Conservation (phyloP, 139 green algal genomes). For the Astrephomene gubernaculifera region DNA sequence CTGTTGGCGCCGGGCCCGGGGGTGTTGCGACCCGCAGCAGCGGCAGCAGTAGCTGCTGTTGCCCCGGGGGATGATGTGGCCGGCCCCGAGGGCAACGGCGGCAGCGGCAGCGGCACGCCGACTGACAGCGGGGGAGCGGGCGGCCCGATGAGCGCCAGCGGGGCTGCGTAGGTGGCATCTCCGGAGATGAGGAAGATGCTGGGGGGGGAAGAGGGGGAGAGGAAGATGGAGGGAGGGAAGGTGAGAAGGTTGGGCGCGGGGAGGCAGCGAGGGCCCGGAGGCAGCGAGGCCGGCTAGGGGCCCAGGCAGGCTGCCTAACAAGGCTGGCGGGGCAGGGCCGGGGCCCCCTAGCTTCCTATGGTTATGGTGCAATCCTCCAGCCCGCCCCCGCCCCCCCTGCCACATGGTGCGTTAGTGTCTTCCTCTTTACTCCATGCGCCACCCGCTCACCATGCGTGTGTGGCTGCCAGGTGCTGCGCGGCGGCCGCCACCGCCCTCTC, state of each 20-base stretch:
- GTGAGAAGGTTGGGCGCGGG: too few species aligned
- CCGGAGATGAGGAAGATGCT: constrained; percentile 22
- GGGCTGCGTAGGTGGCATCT: neutral
- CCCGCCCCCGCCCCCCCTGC: too few species aligned
- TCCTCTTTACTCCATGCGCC: neutral
- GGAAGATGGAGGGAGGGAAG: too few species aligned
- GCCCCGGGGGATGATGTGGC: neutral
- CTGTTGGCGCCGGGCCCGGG: neutral
- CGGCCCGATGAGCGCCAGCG: constrained; percentile 2
- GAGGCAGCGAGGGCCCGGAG: neutral
- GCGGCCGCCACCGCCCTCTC: constrained; percentile 6
- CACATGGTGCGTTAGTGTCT: neutral
- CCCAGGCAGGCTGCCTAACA: neutral
- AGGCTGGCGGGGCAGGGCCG: neutral
- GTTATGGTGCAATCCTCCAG: neutral
- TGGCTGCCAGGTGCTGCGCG: constrained; percentile 14
- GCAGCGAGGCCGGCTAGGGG: neutral
- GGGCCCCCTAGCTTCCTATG: neutral
- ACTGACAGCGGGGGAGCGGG: constrained; percentile 28
- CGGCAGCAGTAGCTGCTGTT: neutral
- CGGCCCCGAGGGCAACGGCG: neutral
- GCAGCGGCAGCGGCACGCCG: constrained; percentile 8
- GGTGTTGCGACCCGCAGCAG: too few species aligned
- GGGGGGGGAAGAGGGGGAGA: neutral
- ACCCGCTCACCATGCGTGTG: constrained; percentile 16